Evolutionary conservation across 2,329 filamentous ascomycete species (phyloP).

Genomic region (Trichoderma arundinaceum): DNA sequence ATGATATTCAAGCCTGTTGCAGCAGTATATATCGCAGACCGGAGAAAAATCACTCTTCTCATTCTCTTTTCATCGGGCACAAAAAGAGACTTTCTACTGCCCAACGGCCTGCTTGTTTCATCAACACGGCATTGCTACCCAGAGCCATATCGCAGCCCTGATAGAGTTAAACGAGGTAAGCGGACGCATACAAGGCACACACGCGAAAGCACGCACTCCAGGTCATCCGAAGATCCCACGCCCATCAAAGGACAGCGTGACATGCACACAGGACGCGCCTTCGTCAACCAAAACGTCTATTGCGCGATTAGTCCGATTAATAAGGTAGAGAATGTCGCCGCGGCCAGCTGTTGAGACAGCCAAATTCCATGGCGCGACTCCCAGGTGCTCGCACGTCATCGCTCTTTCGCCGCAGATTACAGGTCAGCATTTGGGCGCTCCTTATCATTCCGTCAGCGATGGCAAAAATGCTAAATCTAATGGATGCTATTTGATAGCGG

Average conservation of each 20-base stretch:
- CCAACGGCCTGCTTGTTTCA: constrained; percentile 14
- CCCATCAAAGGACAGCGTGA: constrained; percentile 21
- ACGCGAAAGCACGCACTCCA: not conserved
- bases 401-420: constrained; percentile 4
- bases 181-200: not conserved
- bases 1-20: not conserved
- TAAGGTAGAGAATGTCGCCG: constrained; percentile 17
- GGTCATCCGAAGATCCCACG: constrained; percentile 23
- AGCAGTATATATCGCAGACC: not conserved
- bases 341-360: not conserved
- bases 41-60: not conserved
- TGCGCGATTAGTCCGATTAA: constrained; percentile 31
- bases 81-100: constrained; percentile 9
- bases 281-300: constrained; percentile 31
- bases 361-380: constrained; percentile 28
- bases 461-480: not conserved
- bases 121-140: constrained; percentile 22
- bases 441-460: constrained; percentile 11
- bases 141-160: constrained; percentile 21
- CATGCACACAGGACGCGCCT: constrained; percentile 29
- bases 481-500: not conserved
- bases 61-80: constrained; percentile 14
- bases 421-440: constrained; percentile 1
- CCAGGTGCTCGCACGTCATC: constrained; percentile 31
- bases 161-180: not conserved